A percentile compares a stretch with the other conserved stretches of the same genome.
Conservation (phyloP, 2,329 filamentous ascomycete genomes). For the Microcyclospora pomicola region DNA sequence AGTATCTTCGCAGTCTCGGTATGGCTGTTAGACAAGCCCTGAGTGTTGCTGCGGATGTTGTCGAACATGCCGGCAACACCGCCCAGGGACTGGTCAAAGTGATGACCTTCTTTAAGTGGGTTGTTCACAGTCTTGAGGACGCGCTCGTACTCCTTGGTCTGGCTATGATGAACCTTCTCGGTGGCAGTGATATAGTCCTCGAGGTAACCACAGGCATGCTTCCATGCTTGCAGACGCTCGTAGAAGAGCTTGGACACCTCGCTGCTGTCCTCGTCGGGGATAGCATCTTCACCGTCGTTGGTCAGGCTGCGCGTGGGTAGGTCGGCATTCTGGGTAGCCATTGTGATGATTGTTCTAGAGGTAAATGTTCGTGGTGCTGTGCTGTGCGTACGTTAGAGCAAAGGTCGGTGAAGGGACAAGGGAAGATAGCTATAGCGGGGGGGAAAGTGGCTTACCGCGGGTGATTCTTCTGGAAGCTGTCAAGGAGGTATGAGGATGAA, state of each 20-base stretch:
- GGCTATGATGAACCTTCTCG: slow-evolving; percentile 71
- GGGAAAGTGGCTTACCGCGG: too few species aligned
- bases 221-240: slow-evolving; percentile 87
- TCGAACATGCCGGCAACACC: slow-evolving; percentile 85
- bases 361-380: background rate
- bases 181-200: slow-evolving; percentile 79
- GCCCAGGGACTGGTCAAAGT: slow-evolving; percentile 83
- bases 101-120: slow-evolving; percentile 76
- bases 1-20: slow-evolving; percentile 82
- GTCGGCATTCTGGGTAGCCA: slow-evolving; percentile 5
- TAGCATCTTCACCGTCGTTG: slow-evolving; percentile 27
- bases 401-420: too few species aligned
- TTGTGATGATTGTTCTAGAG: background rate
- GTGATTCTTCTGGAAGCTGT: too few species aligned
- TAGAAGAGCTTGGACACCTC: slow-evolving; percentile 51
- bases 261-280: slow-evolving; percentile 36
- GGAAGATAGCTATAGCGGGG: too few species aligned
- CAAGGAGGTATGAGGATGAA: too few species aligned
- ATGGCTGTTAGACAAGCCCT: slow-evolving; percentile 79
- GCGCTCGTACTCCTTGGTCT: slow-evolving; percentile 91
- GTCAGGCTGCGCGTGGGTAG: slow-evolving; percentile 21
- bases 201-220: slow-evolving; percentile 80
- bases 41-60: slow-evolving; percentile 83
- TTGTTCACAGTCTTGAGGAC: slow-evolving; percentile 82
- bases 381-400: too few species aligned